A percentile compares a stretch with the other conserved stretches of the same genome.
These are phyloP conservation scores for Bipolaris gigantea DNA, from an alignment of 2,329 filamentous ascomycete species.

Conservation along the genomic window DNA sequence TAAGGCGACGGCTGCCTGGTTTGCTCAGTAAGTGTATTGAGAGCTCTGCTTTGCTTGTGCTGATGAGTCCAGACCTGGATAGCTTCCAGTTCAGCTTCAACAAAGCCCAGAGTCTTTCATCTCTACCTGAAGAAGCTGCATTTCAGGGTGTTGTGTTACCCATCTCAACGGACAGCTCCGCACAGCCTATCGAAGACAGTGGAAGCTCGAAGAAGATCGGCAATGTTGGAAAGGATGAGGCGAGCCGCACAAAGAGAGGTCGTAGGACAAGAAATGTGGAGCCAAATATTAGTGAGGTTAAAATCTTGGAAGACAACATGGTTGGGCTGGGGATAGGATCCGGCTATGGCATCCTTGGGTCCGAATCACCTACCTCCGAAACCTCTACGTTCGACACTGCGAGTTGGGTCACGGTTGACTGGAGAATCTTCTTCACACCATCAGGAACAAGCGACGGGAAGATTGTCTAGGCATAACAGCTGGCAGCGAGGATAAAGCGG, in stretches of 20 bases:
- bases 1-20: not conserved
- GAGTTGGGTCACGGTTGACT: not conserved
- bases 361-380: not conserved
- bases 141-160: not conserved
- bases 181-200: not conserved
- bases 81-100: constrained; percentile 1
- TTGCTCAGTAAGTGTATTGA: constrained; percentile 2
- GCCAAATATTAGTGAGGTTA: not conserved
- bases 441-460: too few species aligned
- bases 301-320: not conserved
- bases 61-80: constrained; percentile 2
- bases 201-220: not conserved
- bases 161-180: not conserved
- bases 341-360: not conserved
- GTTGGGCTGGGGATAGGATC: not conserved
- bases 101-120: not conserved
- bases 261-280: not conserved
- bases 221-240: not conserved
- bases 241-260: not conserved
- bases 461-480: too few species aligned
- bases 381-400: not conserved
- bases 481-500: not conserved
- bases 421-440: not conserved
- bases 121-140: not conserved
- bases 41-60: not conserved